Conservation (phyloP, 2,329 filamentous ascomycete species). For the Sporothrix phasma region DNA sequence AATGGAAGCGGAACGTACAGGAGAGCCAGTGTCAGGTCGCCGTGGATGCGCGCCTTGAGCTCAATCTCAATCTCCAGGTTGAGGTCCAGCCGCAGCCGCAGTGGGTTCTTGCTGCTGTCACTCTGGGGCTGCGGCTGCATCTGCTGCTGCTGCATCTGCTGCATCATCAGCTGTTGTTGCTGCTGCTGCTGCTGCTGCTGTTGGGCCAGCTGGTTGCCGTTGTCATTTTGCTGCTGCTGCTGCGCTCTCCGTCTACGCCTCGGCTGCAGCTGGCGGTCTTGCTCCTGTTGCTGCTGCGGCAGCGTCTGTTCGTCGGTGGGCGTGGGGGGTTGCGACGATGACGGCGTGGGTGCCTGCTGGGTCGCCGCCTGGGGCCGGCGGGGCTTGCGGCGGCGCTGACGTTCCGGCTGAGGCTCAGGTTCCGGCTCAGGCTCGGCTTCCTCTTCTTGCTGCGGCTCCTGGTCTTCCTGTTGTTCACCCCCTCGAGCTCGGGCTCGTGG, state of each 20-base stretch:
- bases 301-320: conserved; percentile 27
- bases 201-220: too few species aligned
- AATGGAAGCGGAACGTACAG: conserved; percentile 42
- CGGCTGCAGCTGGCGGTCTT: conserved; percentile 22
- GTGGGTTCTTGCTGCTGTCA: conserved; percentile 43
- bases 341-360: conserved; percentile 19
- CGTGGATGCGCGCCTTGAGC: conserved; percentile 68
- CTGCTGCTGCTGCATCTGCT: conserved; percentile 18
- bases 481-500: conserved; percentile 11
- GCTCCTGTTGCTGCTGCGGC: conserved; percentile 18
- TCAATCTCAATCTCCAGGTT: conserved; percentile 74
- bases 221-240: conserved; percentile 20
- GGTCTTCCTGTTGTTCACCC: conserved; percentile 16
- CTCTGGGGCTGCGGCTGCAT: conserved; percentile 22
- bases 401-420: conserved; percentile 53
- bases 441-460: conserved; percentile 26
- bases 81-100: conserved; percentile 61
- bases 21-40: conserved; percentile 62
- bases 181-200: conserved; percentile 19
- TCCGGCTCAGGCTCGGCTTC: conserved; percentile 42
- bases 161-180: conserved; percentile 20
- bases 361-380: conserved; percentile 55
- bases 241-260: conserved; percentile 11
- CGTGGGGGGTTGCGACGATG: conserved; percentile 25
- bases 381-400: conserved; percentile 57